phyloP scores from a whole-genome alignment of 305 asterid species.

The Fraxinus xanthoxyloides region DNA sequence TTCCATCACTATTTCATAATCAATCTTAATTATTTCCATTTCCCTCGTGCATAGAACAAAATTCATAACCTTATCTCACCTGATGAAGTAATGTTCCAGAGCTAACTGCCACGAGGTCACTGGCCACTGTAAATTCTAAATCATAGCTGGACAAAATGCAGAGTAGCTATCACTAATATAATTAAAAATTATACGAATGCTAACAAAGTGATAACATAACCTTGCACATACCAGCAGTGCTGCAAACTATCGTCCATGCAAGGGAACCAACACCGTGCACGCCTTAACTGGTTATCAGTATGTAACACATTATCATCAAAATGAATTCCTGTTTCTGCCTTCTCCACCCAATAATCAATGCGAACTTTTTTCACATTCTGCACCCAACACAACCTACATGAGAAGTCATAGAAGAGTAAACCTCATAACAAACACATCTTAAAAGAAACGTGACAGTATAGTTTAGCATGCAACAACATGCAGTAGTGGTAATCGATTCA shows the following conservation, averaged over 20 bases:
- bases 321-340: slow-evolving; percentile 96
- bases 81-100: slow-evolving; percentile 92
- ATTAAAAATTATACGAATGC: slow-evolving; percentile 8
- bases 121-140: slow-evolving; percentile 94
- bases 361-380: slow-evolving; percentile 81
- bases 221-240: slow-evolving; percentile 72
- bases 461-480: slow-evolving; percentile 6
- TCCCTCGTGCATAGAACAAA: slow-evolving; percentile 5
- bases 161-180: slow-evolving; percentile 26
- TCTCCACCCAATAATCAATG: slow-evolving; percentile 98
- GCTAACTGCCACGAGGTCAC: slow-evolving; percentile 85
- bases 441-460: slow-evolving; percentile 16
- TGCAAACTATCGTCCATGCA: slow-evolving; percentile 94
- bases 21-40: background rate
- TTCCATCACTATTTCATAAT: background rate
- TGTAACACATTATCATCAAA: slow-evolving; percentile 72
- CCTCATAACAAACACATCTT: slow-evolving; percentile 32
- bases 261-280: slow-evolving; percentile 99
- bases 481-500: background rate
- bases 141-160: slow-evolving; percentile 66
- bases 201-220: slow-evolving; percentile 19
- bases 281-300: slow-evolving; percentile 92
- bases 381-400: slow-evolving; percentile 64
- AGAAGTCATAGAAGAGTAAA: slow-evolving; percentile 39
- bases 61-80: slow-evolving; percentile 44